Evolutionary conservation across 768 basidiomycete genomes (phyloP), one percentile per base, ranked within the genome.

Genomic region (Calocybe indica): DNA sequence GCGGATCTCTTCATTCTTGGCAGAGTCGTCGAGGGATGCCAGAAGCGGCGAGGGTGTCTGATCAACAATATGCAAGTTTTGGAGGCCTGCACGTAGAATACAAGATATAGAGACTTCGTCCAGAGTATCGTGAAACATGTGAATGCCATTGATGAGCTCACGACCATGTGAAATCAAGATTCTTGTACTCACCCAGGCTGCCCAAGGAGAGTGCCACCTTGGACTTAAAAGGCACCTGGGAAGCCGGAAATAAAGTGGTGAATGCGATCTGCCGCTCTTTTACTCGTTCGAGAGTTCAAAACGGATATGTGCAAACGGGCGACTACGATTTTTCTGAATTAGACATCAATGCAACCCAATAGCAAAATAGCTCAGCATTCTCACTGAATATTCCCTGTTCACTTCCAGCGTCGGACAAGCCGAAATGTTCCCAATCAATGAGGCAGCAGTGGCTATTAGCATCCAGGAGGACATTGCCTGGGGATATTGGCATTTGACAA

Each of bases 371-470:
- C 22, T 3, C 38, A 5, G 30, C 31, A 30, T 14, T 57, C 63
- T 59, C 43, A 65, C 66, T 44, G 45, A 65, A 58, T 61, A 65
- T 64, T n/a, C 64, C 66, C 32, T 63, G 43, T 51, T 67, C 65
- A 14, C 60, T 58, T 4, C 55, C 52, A 5, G 62, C 56, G 37
- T 58, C 55, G 7, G 64, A 62, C 30, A 51, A 46, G 33, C 65
- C 62, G 47, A 67, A 67, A 49, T 67, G 62, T 41, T 65, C 65
- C 65, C 64, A 65, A 40, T 65, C 64, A 11, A 67, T 55, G 40
- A 67, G 55, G 6, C 63, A 58, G 36, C 49, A 56, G n/a, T 46
- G 47, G 15, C 48, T 52, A 33, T 51, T 49, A 8, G 38, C 40
- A 13, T 57, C 49, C 31, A 67, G 54, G 34, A 67, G 51, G n/a